Base-by-base conservation (phyloP, 352 stramenopile genomes). In the Blastocystis hominis region DNA sequence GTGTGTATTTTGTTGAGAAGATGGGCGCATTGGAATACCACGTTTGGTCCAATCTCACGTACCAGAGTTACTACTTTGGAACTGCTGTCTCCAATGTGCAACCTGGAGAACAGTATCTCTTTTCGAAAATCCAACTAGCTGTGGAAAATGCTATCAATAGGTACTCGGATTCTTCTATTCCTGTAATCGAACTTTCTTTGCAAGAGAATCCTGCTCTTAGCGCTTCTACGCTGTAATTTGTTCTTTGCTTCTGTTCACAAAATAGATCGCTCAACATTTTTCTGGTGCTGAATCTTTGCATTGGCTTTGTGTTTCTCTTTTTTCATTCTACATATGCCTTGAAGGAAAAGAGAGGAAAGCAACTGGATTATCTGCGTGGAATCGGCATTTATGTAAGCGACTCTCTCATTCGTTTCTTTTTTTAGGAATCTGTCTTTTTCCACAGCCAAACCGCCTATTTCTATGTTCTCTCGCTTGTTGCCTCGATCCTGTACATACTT, bases 311-410 rank as follows among this genome's bases (percentile, higher is more conserved):
- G 68, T 30, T 62, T 61, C 68, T 36, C 38, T 1, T 34, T 78
- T 13, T 20, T 78, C 44, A 62, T n/a, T n/a, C n/a, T n/a, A n/a
- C n/a, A n/a, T n/a, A n/a, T n/a, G n/a, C n/a, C n/a, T n/a, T n/a
- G n/a, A n/a, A 59, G 10, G 68, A 78, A 46, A 78, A 78, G 68
- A 78, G 62, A 46, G 68, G 40, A 17, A 62, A 9, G 24, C 59
- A 62, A 46, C 42, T 78, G 68, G 62, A n/a, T 17, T 78, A 78
- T 38, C n/a, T 78, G 40, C 38, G 68, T 38, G 59, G 42, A 3
- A 78, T 78, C 36, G 68, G 68, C 34, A 53, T 78, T 40, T 34
- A 62, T n/a, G 62, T 70, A 42, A 42, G 3, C 5, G 1, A 70
- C 3, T 20, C 30, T n/a, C n/a, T n/a, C 3, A 70, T 70, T 36